phyloP scores from a whole-genome alignment of 768 basidiomycete genomes.

The Termitomyces sp. region DNA sequence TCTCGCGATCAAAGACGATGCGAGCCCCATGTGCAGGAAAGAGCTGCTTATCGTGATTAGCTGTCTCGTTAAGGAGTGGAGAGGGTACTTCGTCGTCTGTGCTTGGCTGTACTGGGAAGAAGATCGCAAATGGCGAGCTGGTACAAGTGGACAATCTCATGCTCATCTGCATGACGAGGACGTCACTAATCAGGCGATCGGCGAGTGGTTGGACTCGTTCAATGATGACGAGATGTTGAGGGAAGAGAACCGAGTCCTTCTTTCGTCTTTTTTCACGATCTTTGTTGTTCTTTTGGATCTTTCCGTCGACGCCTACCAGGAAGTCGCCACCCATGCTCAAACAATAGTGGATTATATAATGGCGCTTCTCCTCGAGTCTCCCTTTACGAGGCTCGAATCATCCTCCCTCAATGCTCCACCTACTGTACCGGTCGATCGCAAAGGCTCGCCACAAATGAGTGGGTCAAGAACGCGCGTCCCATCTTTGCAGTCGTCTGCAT shows the following conservation, averaged over 20 bases:
- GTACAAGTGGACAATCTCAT: constrained; percentile 27
- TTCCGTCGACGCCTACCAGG: constrained; percentile 87
- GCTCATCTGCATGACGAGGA: constrained; percentile 55
- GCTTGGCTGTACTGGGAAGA: constrained; percentile 98
- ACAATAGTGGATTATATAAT: constrained; percentile 91
- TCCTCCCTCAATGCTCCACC: constrained; percentile 55
- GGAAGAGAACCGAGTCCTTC: constrained; percentile 74
- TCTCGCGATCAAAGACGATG: constrained; percentile 87
- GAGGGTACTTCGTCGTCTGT: constrained; percentile 92
- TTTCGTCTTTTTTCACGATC: constrained; percentile 94
- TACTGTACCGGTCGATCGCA: constrained; percentile 33
- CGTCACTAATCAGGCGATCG: constrained; percentile 61
- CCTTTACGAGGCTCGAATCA: constrained; percentile 70
- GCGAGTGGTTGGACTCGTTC: constrained; percentile 74
- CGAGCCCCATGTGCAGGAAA: constrained; percentile 93
- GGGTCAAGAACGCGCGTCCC: constrained; percentile 41
- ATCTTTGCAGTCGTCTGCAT: constrained; percentile 47
- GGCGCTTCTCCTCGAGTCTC: constrained; percentile 84
- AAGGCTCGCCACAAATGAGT: constrained; percentile 24
- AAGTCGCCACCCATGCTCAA: constrained; percentile 87
- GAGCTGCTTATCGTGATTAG: constrained; percentile 89
- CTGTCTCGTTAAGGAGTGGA: constrained; percentile 92
- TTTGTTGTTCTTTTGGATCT: constrained; percentile 85
- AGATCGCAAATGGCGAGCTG: constrained; percentile 58
- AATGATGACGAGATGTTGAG: constrained; percentile 58